Percentiles rank a stretch among this genome's conserved stretches.
phyloP scores from a whole-genome alignment of 2,329 filamentous ascomycete species.

The Fusarium neocosmosporiellum region DNA sequence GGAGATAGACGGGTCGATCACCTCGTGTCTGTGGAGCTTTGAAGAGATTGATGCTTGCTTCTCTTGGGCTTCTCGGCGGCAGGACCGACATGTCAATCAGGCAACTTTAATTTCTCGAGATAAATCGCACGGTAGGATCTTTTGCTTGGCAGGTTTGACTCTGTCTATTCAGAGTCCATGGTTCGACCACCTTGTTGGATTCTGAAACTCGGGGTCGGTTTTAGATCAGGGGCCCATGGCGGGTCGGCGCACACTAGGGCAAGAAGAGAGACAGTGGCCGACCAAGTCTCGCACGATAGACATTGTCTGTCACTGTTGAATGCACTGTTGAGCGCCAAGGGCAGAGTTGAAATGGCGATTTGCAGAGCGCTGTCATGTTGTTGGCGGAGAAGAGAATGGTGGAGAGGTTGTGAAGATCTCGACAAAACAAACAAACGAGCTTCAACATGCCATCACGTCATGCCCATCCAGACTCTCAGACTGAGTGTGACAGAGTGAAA shows the following conservation, averaged over 20 bases:
- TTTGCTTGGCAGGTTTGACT: constrained; percentile 17
- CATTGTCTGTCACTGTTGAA: neutral
- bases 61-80: neutral
- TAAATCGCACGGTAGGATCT: constrained; percentile 14
- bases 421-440: neutral
- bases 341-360: constrained; percentile 21
- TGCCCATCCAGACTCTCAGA: constrained; percentile 8
- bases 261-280: constrained; percentile 5
- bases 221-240: constrained; percentile 28
- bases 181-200: constrained; percentile 25
- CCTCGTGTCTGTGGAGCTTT: constrained; percentile 25
- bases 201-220: constrained; percentile 41
- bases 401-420: neutral
- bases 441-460: neutral
- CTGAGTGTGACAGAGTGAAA: constrained; percentile 26
- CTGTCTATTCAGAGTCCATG: constrained; percentile 11
- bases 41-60: neutral
- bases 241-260: constrained; percentile 8
- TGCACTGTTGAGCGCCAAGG: neutral
- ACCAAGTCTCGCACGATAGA: neutral
- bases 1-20: constrained; percentile 8
- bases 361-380: constrained; percentile 1
- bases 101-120: constrained; percentile 14
- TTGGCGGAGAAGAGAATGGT: neutral
- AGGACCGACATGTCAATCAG: neutral